Conservation (phyloP, 2,329 filamentous ascomycete species). For the Epichloe coenophiala region DNA sequence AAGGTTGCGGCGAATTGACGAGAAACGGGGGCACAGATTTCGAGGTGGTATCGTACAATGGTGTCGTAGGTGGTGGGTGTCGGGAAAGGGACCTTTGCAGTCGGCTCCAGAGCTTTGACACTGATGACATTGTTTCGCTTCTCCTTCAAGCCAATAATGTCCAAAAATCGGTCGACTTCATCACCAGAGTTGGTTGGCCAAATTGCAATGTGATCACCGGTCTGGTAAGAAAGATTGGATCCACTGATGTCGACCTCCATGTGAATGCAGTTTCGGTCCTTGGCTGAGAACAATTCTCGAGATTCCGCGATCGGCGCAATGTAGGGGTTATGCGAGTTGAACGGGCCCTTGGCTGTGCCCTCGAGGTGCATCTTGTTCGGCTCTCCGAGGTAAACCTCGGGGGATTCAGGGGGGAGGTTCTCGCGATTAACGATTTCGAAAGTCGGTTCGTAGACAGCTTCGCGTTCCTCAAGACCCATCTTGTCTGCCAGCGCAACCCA, state of each 20-base stretch:
- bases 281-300: constrained; percentile 77
- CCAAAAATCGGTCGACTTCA: constrained; percentile 82
- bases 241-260: constrained; percentile 86
- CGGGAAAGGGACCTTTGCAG: constrained; percentile 94
- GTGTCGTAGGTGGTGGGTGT: constrained; percentile 94
- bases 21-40: constrained; percentile 88
- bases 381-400: constrained; percentile 85
- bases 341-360: constrained; percentile 70
- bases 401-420: constrained; percentile 59
- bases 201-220: constrained; percentile 90
- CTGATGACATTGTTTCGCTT: constrained; percentile 75
- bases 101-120: constrained; percentile 85
- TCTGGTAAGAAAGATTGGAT: constrained; percentile 86
- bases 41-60: constrained; percentile 87
- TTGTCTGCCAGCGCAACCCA: constrained; percentile 73
- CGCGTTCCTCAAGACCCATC: constrained; percentile 86
- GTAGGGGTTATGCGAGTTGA: constrained; percentile 92
- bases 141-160: constrained; percentile 58
- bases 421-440: constrained; percentile 72
- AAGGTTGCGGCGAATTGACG: constrained; percentile 86
- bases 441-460: constrained; percentile 88
- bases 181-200: constrained; percentile 93
- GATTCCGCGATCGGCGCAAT: constrained; percentile 89
- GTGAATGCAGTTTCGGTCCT: constrained; percentile 89
- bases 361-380: constrained; percentile 94